Evolutionary conservation across 768 basidiomycete species (phyloP), one percentile per base, ranked within the genome.

Genomic region (Grammothele lineata): DNA sequence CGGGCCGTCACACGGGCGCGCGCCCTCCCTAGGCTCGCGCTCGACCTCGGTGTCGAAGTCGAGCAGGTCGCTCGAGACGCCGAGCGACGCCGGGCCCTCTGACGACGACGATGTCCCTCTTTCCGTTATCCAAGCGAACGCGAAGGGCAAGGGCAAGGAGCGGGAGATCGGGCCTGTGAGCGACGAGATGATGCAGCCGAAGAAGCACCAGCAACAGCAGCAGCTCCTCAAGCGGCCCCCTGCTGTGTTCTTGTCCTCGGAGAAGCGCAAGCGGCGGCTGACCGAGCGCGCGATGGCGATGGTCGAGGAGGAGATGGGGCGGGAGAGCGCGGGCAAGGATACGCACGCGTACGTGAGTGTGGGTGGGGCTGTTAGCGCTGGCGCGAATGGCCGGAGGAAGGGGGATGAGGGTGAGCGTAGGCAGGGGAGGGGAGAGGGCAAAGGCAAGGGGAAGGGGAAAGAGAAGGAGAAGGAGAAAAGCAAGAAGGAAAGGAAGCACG

Each of bases 381-480:
- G 34, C 35, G 35, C 43, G 24, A 26, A 42, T 2, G 14, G 27
- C 6, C 23, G 25, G 5, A 5, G n/a, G 38, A 33, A 30, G 44
- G n/a, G 37, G n/a, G n/a, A n/a, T 12, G 22, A 32, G 37, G 33
- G 37, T n/a, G 22, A 23, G 9, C 12, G 27, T 5, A 3, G 22
- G 33, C 38, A 34, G 15, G 27, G 30, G 4, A 37, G 17, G 24
- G 39, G 34, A 25, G 33, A 33, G 17, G 45, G 50, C 1, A 44
- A 52, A n/a, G 46, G 45, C 1, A 39, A 47, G 26, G 50, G 50
- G 8, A 51, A 49, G 17, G 53, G 44, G 14, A 45, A 50, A 17
- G 50, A 44, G 32, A 48, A 51, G 27, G 43, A 19, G 12, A 46
- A 51, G 22, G 50, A 19, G 11, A 48, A 33, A n/a, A 41, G n/a